These are phyloP conservation scores for Nicotiana noctiflora DNA, from an alignment of 257 asterid species.

Conservation along the genomic window DNA sequence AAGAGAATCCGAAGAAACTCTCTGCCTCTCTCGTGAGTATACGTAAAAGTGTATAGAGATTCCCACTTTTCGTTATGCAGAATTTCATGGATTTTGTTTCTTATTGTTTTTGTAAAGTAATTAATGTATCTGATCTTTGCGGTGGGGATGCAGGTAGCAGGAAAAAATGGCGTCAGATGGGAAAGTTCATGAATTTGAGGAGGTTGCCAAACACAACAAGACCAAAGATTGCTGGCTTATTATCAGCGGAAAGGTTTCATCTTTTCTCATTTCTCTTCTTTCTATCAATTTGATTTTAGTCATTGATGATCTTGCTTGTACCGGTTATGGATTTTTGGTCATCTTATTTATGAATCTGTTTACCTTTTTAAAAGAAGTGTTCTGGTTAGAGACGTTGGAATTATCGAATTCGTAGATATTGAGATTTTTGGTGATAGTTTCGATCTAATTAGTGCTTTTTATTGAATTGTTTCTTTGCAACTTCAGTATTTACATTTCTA, in stretches of 20 bases:
- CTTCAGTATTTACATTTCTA: not conserved
- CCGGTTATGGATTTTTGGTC: not conserved
- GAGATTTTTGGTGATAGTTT: not conserved
- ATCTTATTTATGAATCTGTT: not conserved
- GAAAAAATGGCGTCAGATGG: slow-evolving; percentile 54
- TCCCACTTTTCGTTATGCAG: not conserved
- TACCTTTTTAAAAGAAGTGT: not conserved
- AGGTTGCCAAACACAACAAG: slow-evolving; percentile 68
- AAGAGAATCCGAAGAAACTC: not conserved
- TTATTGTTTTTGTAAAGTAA: slow-evolving; percentile 3
- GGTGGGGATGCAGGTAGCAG: slow-evolving; percentile 4
- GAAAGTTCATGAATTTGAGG: slow-evolving; percentile 51
- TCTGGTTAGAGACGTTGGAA: not conserved
- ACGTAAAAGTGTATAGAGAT: not conserved
- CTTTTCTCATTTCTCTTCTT: not conserved
- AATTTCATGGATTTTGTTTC: not conserved
- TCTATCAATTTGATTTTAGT: not conserved
- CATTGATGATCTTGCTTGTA: not conserved
- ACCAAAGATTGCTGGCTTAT: slow-evolving; percentile 86
- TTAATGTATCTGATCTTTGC: not conserved
- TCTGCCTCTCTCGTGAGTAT: not conserved
- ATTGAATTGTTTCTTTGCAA: not conserved
- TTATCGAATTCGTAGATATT: not conserved
- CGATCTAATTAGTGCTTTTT: not conserved
- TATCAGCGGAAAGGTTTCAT: slow-evolving; percentile 71